A percentile compares a stretch with the other conserved stretches of the same genome.
phyloP scores from a whole-genome alignment of 2,329 filamentous ascomycete species.

The Zymoseptoria pseudotritici region DNA sequence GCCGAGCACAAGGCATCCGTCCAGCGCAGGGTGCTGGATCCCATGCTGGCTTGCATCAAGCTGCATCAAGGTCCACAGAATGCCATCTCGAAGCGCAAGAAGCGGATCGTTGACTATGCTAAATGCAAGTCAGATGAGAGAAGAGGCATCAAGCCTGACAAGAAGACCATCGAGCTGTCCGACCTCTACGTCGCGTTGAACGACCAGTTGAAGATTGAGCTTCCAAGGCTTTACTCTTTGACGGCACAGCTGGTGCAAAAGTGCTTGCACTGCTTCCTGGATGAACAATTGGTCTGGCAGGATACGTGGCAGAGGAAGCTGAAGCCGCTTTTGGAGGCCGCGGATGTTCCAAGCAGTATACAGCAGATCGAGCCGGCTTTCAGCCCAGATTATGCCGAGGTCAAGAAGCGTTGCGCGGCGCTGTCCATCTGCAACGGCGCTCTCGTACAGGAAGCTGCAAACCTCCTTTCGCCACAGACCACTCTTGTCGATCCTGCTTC shows the following conservation, averaged over 20 bases:
- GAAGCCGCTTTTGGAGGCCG: constrained; percentile 61
- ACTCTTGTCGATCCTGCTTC: constrained; percentile 30
- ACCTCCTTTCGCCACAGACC: constrained; percentile 49
- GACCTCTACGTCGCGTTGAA: constrained; percentile 89
- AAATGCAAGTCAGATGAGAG: constrained; percentile 71
- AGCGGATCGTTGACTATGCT: constrained; percentile 84
- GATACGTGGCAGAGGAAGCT: constrained; percentile 78
- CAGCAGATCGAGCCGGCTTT: constrained; percentile 71
- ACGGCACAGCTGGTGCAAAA: constrained; percentile 80
- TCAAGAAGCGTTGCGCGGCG: constrained; percentile 62
- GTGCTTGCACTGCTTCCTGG: constrained; percentile 74
- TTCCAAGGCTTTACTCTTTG: constrained; percentile 72
- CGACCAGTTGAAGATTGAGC: constrained; percentile 83
- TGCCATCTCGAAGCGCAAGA: constrained; percentile 89
- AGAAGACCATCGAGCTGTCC: constrained; percentile 73
- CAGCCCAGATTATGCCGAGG: constrained; percentile 67
- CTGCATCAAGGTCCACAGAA: constrained; percentile 76
- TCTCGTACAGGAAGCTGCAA: constrained; percentile 50
- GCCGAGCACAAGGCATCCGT: constrained; percentile 71
- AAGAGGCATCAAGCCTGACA: constrained; percentile 76
- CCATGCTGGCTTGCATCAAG: constrained; percentile 69
- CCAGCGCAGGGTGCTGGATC: constrained; percentile 75
- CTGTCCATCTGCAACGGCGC: constrained; percentile 73
- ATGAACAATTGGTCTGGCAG: constrained; percentile 78
- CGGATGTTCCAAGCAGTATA: constrained; percentile 56